Conservation (phyloP, 2,329 filamentous ascomycete genomes). For the Apiospora aurea region DNA sequence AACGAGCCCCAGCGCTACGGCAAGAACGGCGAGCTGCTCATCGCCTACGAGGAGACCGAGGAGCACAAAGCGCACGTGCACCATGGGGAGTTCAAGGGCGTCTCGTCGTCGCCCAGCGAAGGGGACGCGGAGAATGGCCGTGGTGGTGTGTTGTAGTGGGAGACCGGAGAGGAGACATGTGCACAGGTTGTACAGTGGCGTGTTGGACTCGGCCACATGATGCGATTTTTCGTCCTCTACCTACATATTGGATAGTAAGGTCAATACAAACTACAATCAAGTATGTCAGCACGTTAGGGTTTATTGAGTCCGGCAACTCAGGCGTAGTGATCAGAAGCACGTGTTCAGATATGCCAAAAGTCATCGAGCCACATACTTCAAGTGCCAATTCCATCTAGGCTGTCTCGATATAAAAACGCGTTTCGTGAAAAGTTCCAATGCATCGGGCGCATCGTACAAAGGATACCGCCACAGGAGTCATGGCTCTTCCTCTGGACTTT, state of each 20-base stretch:
- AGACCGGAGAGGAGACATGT: neutral
- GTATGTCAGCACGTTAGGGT: too few relatives aligned
- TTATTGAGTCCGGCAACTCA: too few relatives aligned
- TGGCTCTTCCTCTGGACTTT: too few relatives aligned
- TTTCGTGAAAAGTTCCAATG: too few relatives aligned
- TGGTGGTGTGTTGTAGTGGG: neutral
- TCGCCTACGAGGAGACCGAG: slow-evolving; percentile 51
- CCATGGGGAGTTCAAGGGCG: slow-evolving; percentile 23
- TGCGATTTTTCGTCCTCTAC: neutral
- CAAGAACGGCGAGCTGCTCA: slow-evolving; percentile 64
- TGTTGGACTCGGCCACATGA: neutral
- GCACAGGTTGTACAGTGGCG: neutral
- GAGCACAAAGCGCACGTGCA: slow-evolving; percentile 43
- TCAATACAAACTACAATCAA: too few relatives aligned
- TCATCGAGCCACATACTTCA: too few relatives aligned
- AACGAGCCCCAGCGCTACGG: slow-evolving; percentile 63
- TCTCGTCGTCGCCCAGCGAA: neutral
- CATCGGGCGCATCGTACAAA: too few relatives aligned
- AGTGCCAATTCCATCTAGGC: too few relatives aligned
- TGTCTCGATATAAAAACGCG: too few relatives aligned
- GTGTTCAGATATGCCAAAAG: too few relatives aligned
- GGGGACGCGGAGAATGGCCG: slow-evolving; percentile 19
- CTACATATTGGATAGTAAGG: neutral
- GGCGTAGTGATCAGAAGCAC: too few relatives aligned
- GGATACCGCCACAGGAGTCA: too few relatives aligned